Conservation (phyloP, 202 grass and related monocot species). For the Cymbopogon flexuosus region DNA sequence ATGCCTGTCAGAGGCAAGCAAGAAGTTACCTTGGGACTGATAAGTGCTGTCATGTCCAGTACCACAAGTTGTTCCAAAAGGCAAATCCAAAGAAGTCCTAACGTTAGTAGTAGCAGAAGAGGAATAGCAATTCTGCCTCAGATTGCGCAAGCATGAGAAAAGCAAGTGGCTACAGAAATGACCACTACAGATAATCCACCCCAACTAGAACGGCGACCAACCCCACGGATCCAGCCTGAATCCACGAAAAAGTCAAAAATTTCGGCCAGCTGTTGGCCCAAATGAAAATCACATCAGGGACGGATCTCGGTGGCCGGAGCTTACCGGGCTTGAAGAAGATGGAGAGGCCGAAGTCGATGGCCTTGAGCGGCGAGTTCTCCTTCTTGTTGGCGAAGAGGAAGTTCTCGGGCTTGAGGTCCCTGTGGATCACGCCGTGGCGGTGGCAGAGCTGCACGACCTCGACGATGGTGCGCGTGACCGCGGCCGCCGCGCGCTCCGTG, state of each 20-base stretch:
- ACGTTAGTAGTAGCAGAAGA: not conserved
- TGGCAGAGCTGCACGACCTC: constrained; percentile 76
- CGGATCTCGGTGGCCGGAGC: constrained; percentile 25
- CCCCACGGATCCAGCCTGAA: constrained; percentile 35
- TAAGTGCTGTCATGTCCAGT: not conserved
- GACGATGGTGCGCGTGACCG: constrained; percentile 55
- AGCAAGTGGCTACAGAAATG: constrained; percentile 16
- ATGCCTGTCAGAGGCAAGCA: constrained; percentile 3
- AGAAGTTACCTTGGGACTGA: not conserved
- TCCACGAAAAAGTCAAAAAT: constrained; percentile 13
- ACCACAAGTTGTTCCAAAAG: constrained; percentile 78
- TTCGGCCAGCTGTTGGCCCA: constrained; percentile 12
- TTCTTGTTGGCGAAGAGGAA: constrained; percentile 66
- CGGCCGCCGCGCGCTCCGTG: constrained; percentile 73
- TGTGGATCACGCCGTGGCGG: constrained; percentile 63
- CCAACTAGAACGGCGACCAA: constrained; percentile 7
- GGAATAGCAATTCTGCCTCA: constrained; percentile 6
- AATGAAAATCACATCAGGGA: not conserved
- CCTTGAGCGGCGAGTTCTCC: constrained; percentile 68
- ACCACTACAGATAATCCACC: not conserved
- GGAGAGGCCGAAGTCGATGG: constrained; percentile 81
- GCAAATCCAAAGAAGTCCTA: constrained; percentile 8
- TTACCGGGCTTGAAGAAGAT: constrained; percentile 86
- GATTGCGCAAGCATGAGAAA: constrained; percentile 39
- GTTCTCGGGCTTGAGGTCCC: constrained; percentile 84